Conservation (phyloP, 2,329 filamentous ascomycete species). For the Berkeleyomyces rouxiae region DNA sequence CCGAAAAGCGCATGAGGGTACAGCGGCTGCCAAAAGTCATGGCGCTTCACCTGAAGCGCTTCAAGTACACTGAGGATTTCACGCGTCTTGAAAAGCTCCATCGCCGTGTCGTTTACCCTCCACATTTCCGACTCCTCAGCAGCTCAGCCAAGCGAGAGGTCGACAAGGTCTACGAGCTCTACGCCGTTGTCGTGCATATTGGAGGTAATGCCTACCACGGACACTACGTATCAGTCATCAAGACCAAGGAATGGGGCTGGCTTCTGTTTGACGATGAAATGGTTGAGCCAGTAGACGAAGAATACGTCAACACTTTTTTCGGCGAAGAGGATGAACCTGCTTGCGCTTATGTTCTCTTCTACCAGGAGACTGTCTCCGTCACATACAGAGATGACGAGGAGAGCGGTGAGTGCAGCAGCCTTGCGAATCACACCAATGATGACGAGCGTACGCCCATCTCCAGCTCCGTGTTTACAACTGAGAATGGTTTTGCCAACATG, state of each 20-base stretch:
- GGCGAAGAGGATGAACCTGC: conserved; percentile 81
- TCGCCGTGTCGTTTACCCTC: conserved; percentile 91
- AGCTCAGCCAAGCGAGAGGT: conserved; percentile 92
- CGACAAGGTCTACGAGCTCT: conserved; percentile 91
- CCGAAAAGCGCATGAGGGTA: conserved; percentile 98
- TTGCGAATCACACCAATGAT: background rate
- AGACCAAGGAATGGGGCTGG: conserved; percentile 92
- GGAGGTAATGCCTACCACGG: conserved; percentile 93
- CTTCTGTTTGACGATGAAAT: conserved; percentile 94
- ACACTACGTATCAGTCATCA: conserved; percentile 95
- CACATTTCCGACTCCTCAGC: conserved; percentile 91
- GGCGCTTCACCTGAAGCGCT: conserved; percentile 84
- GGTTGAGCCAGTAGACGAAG: conserved; percentile 94
- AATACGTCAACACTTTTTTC: conserved; percentile 93
- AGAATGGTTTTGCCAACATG: conserved; percentile 14
- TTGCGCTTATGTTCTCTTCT: conserved; percentile 93
- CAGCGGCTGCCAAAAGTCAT: conserved; percentile 84
- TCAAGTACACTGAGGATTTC: conserved; percentile 95
- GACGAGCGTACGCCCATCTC: background rate
- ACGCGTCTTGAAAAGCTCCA: conserved; percentile 91
- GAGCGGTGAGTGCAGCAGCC: background rate
- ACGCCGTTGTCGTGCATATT: conserved; percentile 94
- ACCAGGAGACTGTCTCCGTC: conserved; percentile 71
- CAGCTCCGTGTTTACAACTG: background rate
- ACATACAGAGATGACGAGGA: conserved; percentile 25